These are phyloP conservation scores for Dendrostoma leiphaemia DNA, from an alignment of 2,329 filamentous ascomycete genomes.

Conservation along the genomic window DNA sequence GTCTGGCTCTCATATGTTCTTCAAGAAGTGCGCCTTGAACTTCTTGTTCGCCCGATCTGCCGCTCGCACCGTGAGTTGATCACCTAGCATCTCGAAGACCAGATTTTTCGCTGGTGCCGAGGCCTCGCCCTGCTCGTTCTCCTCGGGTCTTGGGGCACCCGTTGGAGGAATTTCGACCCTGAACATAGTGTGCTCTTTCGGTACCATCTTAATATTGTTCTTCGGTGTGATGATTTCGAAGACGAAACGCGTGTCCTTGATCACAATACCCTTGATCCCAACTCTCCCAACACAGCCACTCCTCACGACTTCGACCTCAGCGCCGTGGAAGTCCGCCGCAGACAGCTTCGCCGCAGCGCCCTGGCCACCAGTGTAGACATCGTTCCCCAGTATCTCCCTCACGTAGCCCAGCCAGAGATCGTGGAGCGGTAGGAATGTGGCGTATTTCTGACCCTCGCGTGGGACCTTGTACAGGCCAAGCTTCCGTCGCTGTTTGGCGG, in stretches of 20 bases:
- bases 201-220: conserved; percentile 72
- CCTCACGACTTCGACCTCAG: conserved; percentile 76
- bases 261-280: conserved; percentile 80
- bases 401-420: conserved; percentile 82
- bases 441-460: conserved; percentile 65
- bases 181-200: conserved; percentile 89
- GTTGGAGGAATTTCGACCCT: conserved; percentile 65
- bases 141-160: conserved; percentile 21
- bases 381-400: conserved; percentile 70
- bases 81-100: conserved; percentile 82
- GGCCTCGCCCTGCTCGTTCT: conserved; percentile 21
- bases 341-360: conserved; percentile 70
- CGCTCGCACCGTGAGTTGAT: conserved; percentile 80
- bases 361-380: conserved; percentile 54
- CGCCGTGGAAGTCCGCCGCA: conserved; percentile 89
- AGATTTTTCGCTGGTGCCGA: conserved; percentile 36
- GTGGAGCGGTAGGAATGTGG: conserved; percentile 75
- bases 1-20: conserved; percentile 58
- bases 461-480: conserved; percentile 75
- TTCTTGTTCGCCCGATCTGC: conserved; percentile 87
- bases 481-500: conserved; percentile 72
- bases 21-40: conserved; percentile 81
- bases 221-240: conserved; percentile 78
- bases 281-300: conserved; percentile 80
- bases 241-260: conserved; percentile 82